A percentile compares a stretch with the other conserved stretches of the same genome.
phyloP scores from a whole-genome alignment of 169 alveolate genomes.

The Plasmodium cynomolgi region DNA sequence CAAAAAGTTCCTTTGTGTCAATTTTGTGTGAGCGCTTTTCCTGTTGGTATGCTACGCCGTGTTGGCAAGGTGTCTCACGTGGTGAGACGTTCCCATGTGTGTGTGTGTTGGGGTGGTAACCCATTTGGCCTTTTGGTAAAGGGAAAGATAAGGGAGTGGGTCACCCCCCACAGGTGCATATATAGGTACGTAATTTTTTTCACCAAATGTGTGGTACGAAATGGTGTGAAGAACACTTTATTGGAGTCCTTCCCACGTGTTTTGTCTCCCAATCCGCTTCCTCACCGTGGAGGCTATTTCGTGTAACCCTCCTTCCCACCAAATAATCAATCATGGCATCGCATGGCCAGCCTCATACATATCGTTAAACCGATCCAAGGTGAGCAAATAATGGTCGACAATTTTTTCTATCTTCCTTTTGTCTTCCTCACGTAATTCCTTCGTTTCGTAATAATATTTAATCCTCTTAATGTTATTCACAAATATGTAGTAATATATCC shows the following conservation, averaged over 20 bases:
- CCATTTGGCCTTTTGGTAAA: not conserved
- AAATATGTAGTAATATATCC: conserved; percentile 38
- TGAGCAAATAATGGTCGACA: conserved; percentile 38
- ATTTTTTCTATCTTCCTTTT: conserved; percentile 35
- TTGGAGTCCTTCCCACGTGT: not conserved
- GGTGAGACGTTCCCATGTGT: not conserved
- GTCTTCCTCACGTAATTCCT: conserved; percentile 32
- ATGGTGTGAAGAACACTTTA: not conserved
- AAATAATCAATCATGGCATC: not conserved
- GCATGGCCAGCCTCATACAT: conserved; percentile 3
- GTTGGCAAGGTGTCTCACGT: not conserved
- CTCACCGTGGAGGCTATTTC: not conserved
- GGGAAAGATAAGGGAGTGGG: not conserved
- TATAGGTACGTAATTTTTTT: not conserved
- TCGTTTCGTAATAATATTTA: conserved; percentile 42
- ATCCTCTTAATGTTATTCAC: conserved; percentile 26
- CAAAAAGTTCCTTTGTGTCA: not conserved
- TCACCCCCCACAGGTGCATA: not conserved
- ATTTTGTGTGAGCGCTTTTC: not conserved
- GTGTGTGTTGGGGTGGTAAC: not conserved
- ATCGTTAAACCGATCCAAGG: conserved; percentile 16
- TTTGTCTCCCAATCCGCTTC: not conserved
- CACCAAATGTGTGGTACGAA: not conserved
- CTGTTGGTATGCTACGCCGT: not conserved
- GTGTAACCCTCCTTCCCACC: not conserved